Evolutionary conservation across 352 stramenopile genomes (phyloP), one percentile per base, ranked within the genome.

Genomic region (Aphanomyces euteiches): DNA sequence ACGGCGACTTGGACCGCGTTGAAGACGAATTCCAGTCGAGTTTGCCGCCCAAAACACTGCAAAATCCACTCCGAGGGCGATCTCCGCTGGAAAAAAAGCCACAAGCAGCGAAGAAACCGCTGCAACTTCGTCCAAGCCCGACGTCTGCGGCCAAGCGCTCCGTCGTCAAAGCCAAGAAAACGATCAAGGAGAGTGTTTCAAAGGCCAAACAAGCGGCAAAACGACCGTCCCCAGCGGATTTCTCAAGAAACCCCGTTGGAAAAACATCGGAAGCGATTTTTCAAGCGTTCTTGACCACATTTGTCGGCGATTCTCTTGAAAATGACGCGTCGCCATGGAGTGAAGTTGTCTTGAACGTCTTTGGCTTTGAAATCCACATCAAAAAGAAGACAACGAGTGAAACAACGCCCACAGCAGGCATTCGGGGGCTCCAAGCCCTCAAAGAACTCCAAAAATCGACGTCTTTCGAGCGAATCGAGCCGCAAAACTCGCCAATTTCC

Each of bases 271-370:
- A 12, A 37, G 6, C 54, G 7, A 19, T 12, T 41, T 61, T 61
- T 17, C 28, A 61, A 37, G 13, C 17, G 17, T 39, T 61, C n/a
- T 61, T 61, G 7, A 12, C 19, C 15, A 37, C 54, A 5, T 61
- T 40, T 6, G 37, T 61, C 17, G 54, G 54, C 5, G 43, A 12
- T 12, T 15, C 13, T 12, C 36, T 37, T 5, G 54, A 61, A 4
- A n/a, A 2, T 12, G 28, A 45, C 54, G 39, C 43, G 12, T 37
- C 54, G 2, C 39, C 39, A 41, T 28, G 4, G 15, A 67, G 56
- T 21, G 59, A 67, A 34, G 59, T 67, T 3, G 59, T 41, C 41
- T 34, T 67, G 4, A 39, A 67, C 41, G 59, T 67, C n/a, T 41
- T 57, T 6, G 59, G 59, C 17, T 67, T 41, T 37, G 38, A 67